Base-by-base conservation (phyloP, 1,139 yeast genomes). In the Kazachstania sp. region DNA sequence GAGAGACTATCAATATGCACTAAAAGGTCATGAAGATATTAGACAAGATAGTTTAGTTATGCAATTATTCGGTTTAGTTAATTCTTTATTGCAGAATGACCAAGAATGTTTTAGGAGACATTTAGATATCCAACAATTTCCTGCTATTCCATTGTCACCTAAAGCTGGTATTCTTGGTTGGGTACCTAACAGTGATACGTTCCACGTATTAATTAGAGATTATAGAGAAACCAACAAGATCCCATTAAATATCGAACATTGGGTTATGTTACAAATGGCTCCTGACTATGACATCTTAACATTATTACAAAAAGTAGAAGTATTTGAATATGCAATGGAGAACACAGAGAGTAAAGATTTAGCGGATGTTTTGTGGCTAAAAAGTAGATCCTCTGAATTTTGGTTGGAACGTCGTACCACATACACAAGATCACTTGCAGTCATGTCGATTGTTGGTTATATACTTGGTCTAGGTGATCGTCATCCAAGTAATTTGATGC, bases 371-470 rank as follows among this genome's bases (percentile, higher is more conserved):
- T 71, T 94, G 56, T 94, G 99, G 99, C 75, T 92, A 55, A 92
- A 92, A 69, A 86, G 96, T 42, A 81, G 92, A 58, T 87, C 97
- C 0, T 88, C 97, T 0, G 99, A 94, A 65, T 87, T 97, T 0
- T 94, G 99, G 99, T 72, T 94, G 37, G 97, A 94, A 62, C 79
- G 99, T 58, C 81, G 99, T 64, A 90, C 97, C 0, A 90, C 95
- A 3, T 94, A 92, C 61, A 92, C 97, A 0, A 74, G 98, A 51
- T 92, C 98, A 0, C 72, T 94, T 54, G 98, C 98, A 0, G 97
- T 88, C 4, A 94, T 92, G 97, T 90, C 97, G 0, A 92, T 92
- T 97, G 95, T 85, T 41, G 98, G 98, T 1, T 92, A 92, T 66
- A 90, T 92, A 47, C 72, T 92, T 37, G 99, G 99, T 13, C 73